Evolutionary conservation across 441 rosid genomes (phyloP), one percentile per base, ranked within the genome.

Genomic region (Populus hybrid): DNA sequence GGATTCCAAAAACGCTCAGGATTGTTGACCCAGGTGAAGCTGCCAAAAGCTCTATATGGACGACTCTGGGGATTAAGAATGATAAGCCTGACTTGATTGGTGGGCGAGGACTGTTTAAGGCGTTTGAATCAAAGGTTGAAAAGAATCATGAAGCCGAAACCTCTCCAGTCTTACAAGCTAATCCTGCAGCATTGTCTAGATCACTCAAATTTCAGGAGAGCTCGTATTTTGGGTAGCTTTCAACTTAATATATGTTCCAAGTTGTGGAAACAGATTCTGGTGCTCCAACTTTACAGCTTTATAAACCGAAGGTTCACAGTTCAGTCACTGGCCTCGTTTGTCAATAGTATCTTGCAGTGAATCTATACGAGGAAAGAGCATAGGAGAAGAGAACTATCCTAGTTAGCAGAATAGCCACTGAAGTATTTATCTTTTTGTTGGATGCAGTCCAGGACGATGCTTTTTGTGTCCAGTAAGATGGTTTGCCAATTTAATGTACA

Each of bases 1-100:
- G 93, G 95, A 83, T 93, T 81, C 97, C 98, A 9, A 95, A 93
- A 86, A 95, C 98, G 34, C 79, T 90, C 80, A 92, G 99, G 84
- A 84, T 95, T 7, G 94, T 87, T 57, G 96, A 92, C 80, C 96
- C 93, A 9, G 90, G 84, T 24, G 98, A 91, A 75, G 98, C 97
- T 77, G 93, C 96, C 32, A 94, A 85, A 83, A 92, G 94, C 81
- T 92, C 98, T 4, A 92, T 94, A 70, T 94, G 94, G 98, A 87
- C 88, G 21, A 88, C 94, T 2, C 84, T 90, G 26, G 95, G 96
- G 78, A 92, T 94, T 69, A 91, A 88, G 78, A 85, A 88, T n/a
- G 95, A 88, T 32, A 86, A 83, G 70, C 69, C 89, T 3, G 87
- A 89, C 59, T 69, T 85, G 20, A 73, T 84, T 24, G 80, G 86